Base-by-base conservation (phyloP, 768 basidiomycete genomes). In the Amanita molliuscula region DNA sequence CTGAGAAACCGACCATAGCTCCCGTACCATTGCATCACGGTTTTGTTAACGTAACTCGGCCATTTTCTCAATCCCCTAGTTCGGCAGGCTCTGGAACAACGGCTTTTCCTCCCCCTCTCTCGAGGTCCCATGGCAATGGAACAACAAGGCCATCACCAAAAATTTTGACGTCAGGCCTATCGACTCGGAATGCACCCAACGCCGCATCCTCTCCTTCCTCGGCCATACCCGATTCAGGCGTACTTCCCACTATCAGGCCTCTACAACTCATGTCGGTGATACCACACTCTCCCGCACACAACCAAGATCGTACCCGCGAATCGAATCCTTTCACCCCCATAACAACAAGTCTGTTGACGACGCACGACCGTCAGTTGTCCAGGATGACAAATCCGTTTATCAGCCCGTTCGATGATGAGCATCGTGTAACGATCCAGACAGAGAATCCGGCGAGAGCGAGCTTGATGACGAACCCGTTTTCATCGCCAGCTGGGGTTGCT, bases 321-420 rank as follows among this genome's bases (percentile, higher is more conserved):
- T 40, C 50, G 4, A 40, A 48, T 10, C 52, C 59, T 21, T 51
- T 55, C 15, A 69, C 66, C 28, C 73, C 76, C 10, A 66, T 74
- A 33, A 73, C 74, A 44, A 65, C 74, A 44, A 65, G 72, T 36
- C 64, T 73, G 50, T 63, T 74, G 54, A 73, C 74, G 41, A 68
- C 66, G 20, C 63, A 73, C 56, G 67, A 70, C 16, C 67, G 69
- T 53, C 62, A 69, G 55, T 66, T 73, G 44, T 70, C 72, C 33
- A 54, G 58, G 40, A 60, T 62, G 47, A 60, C 68, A 47, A 66
- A 73, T 55, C 86, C 86, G 47, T 88, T 88, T 59, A 74, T 77
- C 51, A 87, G 85, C 45, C 86, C 87, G 6, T 88, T 88, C 63
- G 87, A 88, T 62, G 85, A 87, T 59, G 83, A 85, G 60, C 71